Base-by-base conservation (phyloP, 176 grass and related monocot genomes). In the Aechmea fasciata region DNA sequence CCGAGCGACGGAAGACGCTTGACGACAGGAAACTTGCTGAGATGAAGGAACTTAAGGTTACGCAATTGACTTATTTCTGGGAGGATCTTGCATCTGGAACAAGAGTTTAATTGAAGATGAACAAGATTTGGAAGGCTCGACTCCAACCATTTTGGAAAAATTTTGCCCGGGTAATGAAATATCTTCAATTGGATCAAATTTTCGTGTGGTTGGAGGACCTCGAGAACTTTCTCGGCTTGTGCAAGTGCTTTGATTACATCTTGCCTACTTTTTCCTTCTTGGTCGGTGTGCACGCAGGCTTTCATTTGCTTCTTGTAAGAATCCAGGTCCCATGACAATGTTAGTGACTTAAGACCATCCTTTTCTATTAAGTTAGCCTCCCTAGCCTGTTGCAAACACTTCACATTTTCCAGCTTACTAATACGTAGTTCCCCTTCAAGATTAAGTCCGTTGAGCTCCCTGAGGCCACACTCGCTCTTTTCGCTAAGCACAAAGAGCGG, bases 71-170 rank as follows among this genome's bases (percentile, higher is more conserved):
- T 59, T 5, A 59, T 9, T 17, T 59, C n/a, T 19, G n/a, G 54
- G 15, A 69, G 48, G 3, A 17, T 49, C 67, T 51, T 33, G 41
- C 67, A 69, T 69, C 67, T 49, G 11, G 25, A 3, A 51, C 47
- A 69, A 13, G n/a, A 49, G 3, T 11, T 2, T 10, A 69, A 47
- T 13, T 17, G 20, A 15, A 69, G 67, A n/a, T 51, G 10, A 8
- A 13, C 67, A 47, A 69, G 47, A 51, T 69, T 20, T 50, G 67
- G 67, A 23, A 51, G 13, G 5, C n/a, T 18, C 3, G 10, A 50
- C 47, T 69, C 67, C 48, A 69, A 10, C 67, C 67, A 69, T n/a
- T 48, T 20, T 20, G 67, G 67, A 11, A 51, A 47, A 15, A 13
- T 12, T n/a, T 22, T 51, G 67, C 67, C 67, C n/a, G 14, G 13